Base-by-base conservation (phyloP, 2,329 filamentous ascomycete genomes). In the Myrmaecium sp. region DNA sequence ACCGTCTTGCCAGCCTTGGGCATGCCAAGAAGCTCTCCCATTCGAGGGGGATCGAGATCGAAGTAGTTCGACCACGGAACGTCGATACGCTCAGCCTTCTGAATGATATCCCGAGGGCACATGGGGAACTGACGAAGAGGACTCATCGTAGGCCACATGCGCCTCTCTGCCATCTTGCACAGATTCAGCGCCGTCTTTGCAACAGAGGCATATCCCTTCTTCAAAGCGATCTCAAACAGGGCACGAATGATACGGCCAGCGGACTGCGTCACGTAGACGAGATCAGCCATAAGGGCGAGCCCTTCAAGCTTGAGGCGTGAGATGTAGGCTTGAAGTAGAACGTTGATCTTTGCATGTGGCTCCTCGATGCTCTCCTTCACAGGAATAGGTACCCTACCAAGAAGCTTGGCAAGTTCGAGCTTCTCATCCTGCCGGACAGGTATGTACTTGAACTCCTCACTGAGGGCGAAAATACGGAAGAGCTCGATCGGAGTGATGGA, bases 131-230 rank as follows among this genome's bases (percentile, higher is more conserved):
- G 89, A 28, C 89, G 72, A 17, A 98, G 62, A 7, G 91, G 89
- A 19, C 82, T 81, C 89, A 95, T 98, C 5, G 86, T 95, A 9
- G 86, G 84, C 89, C 89, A 98, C 91, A 98, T 98, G 26, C 91
- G 70, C 63, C 93, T 93, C 60, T 98, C 89, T 0, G 86, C 89
- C 82, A 93, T 95, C 59, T 98, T 98, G 58, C 91, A 98, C 28
- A 98, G 66, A 41, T 93, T 81, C 21, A 98, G 62, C 1, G 89
- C 84, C 34, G 78, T 82, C 57, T 89, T 93, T 6, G 89, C 81
- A 3, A 95, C 89, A 10, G 74, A 76, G 1, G 89, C 73, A 86
- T 86, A 98, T 17, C 86, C 86, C 54, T 94, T 94, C 57, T 86
- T 92, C 37, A 98, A 57, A n/a, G 80, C 77, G 29, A 98, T 95